Evolutionary conservation across 257 asterid species (phyloP), one percentile per base, ranked within the genome.

Genomic region (Rehmannia glutinosa): DNA sequence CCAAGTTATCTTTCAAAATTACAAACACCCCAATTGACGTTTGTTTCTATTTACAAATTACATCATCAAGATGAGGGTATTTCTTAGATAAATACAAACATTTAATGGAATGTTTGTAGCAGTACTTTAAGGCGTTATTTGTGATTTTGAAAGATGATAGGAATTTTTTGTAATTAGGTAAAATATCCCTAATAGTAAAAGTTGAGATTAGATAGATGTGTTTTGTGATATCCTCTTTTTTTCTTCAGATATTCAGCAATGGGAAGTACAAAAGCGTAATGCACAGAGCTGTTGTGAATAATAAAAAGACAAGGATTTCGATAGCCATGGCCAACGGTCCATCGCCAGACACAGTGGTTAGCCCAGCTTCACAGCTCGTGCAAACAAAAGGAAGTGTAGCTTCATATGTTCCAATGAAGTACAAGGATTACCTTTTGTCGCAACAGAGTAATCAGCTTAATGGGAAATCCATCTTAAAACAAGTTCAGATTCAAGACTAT

Each of bases 261-360:
- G 98, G 98, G 8, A 92, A 76, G 71, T 85, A 85, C 82, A 89
- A 84, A 76, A 92, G 98, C 24, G 90, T 85, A 11, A 1, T 84
- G 74, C 98, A 92, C 56, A 86, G 95, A 73, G 98, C 86, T 0
- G 78, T 73, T 19, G 96, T 85, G 69, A 92, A 92, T 43, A 62
- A 70, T 28, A 27, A 73, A 39, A 79, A n/a, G 73, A 68, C 86
- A 1, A 87, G 98, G 71, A 85, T 92, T 46, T 92, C 98, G 2
- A 23, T 92, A 1, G 97, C 80, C 17, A 24, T 79, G 57, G 75
- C 84, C 2, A 86, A 87, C 20, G 94, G 98, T 19, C 96, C 98
- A 17, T 83, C 94, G 0, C 73, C 59, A 2, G 85, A 92, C 3
- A 74, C 88, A 1, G 55, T 45, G 3, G 92, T 89, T 10, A 12